These are phyloP conservation scores for Venturia carpophila DNA, from an alignment of 2,329 filamentous ascomycete species.

Conservation along the genomic window DNA sequence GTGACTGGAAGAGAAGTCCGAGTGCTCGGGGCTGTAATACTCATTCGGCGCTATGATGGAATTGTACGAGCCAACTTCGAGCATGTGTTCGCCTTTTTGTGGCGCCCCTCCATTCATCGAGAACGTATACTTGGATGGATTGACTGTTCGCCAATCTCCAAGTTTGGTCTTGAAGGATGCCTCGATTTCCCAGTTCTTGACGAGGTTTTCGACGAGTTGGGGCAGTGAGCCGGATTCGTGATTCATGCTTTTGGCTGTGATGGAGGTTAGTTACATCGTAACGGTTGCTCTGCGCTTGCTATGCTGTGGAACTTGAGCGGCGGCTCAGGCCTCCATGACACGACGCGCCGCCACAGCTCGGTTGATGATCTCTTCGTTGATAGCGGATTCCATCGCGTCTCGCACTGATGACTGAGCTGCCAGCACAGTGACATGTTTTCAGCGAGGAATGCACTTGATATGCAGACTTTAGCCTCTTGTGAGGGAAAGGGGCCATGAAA, in stretches of 20 bases:
- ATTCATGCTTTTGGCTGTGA: constrained; percentile 47
- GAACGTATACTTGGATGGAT: constrained; percentile 52
- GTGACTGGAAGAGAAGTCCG: constrained; percentile 56
- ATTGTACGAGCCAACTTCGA: constrained; percentile 61
- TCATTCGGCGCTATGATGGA: constrained; percentile 56
- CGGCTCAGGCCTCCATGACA: background rate
- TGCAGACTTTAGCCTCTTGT: background rate
- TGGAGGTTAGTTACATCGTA: background rate
- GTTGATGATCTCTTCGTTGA: background rate
- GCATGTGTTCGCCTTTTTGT: constrained; percentile 55
- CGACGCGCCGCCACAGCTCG: background rate
- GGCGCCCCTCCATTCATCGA: constrained; percentile 54
- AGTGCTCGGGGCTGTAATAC: constrained; percentile 55
- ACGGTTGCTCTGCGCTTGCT: constrained; percentile 20
- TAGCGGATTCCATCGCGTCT: background rate
- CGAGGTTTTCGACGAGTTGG: constrained; percentile 58
- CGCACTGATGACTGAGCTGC: background rate
- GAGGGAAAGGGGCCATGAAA: background rate
- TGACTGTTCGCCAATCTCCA: constrained; percentile 58
- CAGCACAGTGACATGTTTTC: background rate
- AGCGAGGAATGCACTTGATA: background rate
- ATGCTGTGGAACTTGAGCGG: background rate
- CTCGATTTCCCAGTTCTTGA: constrained; percentile 68
- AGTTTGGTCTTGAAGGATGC: constrained; percentile 58
- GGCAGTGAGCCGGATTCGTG: constrained; percentile 51